phyloP scores from a whole-genome alignment of 441 rosid genomes.

The Euphorbia schlechtendalii region DNA sequence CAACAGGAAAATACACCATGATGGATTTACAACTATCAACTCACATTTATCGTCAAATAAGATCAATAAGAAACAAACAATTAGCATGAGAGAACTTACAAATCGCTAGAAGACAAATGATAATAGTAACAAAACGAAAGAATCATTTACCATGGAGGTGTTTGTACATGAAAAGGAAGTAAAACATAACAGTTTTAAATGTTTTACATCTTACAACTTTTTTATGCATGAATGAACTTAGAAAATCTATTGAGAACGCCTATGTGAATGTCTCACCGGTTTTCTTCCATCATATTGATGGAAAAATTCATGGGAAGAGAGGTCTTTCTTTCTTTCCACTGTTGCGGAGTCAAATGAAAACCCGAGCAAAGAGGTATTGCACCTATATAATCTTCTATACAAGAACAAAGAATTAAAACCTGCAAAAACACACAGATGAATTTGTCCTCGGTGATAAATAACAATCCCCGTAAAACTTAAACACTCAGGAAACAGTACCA shows the following conservation, averaged over 20 bases:
- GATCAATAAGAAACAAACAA: not conserved
- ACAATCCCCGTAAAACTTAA: not conserved
- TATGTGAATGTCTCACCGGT: slow-evolving; percentile 46
- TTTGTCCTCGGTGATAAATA: slow-evolving; percentile 1
- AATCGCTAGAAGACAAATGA: not conserved
- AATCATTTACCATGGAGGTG: not conserved
- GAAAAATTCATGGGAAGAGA: slow-evolving; percentile 56
- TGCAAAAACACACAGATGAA: slow-evolving; percentile 26
- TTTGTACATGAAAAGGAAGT: not conserved
- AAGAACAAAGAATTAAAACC: slow-evolving; percentile 77
- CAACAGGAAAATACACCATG: not conserved
- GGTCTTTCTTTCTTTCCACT: slow-evolving; percentile 55
- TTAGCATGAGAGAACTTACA: not conserved
- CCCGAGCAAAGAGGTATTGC: slow-evolving; percentile 56
- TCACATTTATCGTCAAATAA: not conserved
- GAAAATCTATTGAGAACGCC: not conserved
- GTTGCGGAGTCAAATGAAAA: slow-evolving; percentile 65
- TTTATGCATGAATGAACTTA: not conserved
- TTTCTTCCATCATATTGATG: slow-evolving; percentile 51
- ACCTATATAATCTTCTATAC: slow-evolving; percentile 81
- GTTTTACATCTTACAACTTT: too few relatives aligned
- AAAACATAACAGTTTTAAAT: too few relatives aligned
- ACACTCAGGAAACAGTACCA: slow-evolving; percentile 9
- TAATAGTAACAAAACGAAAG: not conserved
- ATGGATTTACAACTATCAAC: not conserved